Conservation (phyloP, 495 filamentous ascomycete species). For the Penicillium canescens region DNA sequence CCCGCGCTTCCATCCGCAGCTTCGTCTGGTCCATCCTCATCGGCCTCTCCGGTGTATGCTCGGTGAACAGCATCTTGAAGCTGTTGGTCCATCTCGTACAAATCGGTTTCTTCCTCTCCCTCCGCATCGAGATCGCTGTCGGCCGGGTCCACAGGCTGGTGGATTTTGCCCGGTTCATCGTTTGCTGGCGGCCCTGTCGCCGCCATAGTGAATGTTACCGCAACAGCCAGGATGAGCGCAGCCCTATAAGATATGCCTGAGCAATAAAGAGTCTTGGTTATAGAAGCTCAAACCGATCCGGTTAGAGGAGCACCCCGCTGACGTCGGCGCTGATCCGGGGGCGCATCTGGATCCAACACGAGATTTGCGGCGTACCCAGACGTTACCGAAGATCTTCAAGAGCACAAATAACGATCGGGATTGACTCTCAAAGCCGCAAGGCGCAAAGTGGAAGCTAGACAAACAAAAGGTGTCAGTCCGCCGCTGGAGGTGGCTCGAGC, state of each 20-base stretch:
- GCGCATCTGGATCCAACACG: constrained; percentile 25
- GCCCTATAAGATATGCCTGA: constrained; percentile 7
- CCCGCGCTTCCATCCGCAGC: constrained; percentile 30
- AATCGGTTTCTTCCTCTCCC: constrained; percentile 50
- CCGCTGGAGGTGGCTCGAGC: constrained; percentile 9
- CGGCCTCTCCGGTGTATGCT: constrained; percentile 53
- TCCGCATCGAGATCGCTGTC: constrained; percentile 57
- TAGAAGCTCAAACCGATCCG: constrained; percentile 11
- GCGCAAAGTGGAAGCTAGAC: constrained; percentile 21
- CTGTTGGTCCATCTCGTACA: constrained; percentile 48
- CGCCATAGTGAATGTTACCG: constrained; percentile 47
- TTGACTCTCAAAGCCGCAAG: constrained; percentile 6
- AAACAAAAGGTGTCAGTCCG: constrained; percentile 21
- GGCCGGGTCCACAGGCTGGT: constrained; percentile 33
- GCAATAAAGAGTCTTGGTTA: constrained; percentile 10
- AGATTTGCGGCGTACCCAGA: background rate
- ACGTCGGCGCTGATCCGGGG: constrained; percentile 28
- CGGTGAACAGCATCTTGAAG: constrained; percentile 53
- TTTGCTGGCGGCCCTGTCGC: constrained; percentile 47
- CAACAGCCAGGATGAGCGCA: constrained; percentile 46
- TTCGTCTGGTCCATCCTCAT: constrained; percentile 37
- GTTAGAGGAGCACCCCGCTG: constrained; percentile 33
- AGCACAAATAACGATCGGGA: background rate
- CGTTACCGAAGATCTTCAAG: background rate
- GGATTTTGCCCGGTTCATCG: constrained; percentile 38